These are phyloP conservation scores for Citrullus amarus DNA, from an alignment of 306 rosid genomes.

Conservation along the genomic window DNA sequence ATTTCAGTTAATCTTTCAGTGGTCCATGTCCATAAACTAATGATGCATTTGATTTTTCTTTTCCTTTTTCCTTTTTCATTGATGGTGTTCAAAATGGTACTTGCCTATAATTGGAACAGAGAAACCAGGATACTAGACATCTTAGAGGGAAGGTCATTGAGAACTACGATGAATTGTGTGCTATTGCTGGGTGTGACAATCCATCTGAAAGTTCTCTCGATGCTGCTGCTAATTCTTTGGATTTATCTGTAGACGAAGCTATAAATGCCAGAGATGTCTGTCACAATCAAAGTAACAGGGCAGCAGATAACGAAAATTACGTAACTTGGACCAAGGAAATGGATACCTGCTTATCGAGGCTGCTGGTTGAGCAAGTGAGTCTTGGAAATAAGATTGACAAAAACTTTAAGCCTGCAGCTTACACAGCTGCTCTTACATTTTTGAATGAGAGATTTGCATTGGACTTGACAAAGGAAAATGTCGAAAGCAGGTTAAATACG, in stretches of 20 bases:
- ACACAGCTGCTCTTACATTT: constrained; percentile 23
- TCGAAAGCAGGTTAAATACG: constrained; percentile 27
- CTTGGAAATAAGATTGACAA: constrained; percentile 43
- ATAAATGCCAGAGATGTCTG: constrained; percentile 23
- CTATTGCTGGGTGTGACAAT: constrained; percentile 29
- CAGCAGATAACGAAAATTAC: constrained; percentile 21
- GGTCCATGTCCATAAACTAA: neutral
- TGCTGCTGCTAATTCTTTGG: constrained; percentile 17
- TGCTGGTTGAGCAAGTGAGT: constrained; percentile 35
- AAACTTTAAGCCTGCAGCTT: constrained; percentile 34
- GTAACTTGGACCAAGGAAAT: constrained; percentile 41
- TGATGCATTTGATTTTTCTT: neutral
- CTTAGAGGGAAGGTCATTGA: constrained; percentile 36
- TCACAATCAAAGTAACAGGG: constrained; percentile 15
- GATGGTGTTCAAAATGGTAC: neutral
- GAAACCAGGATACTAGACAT: constrained; percentile 37
- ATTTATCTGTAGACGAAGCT: constrained; percentile 24
- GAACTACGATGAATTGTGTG: constrained; percentile 34
- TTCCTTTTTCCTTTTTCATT: neutral
- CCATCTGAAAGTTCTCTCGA: constrained; percentile 24
- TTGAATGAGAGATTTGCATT: constrained; percentile 37
- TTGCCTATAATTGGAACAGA: constrained; percentile 17
- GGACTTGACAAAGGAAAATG: constrained; percentile 34
- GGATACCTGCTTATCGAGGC: constrained; percentile 38
- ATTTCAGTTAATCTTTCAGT: neutral